Evolutionary conservation across 352 stramenopile species (phyloP), one percentile per base, ranked within the genome.

Genomic region (Pythium chondricola): DNA sequence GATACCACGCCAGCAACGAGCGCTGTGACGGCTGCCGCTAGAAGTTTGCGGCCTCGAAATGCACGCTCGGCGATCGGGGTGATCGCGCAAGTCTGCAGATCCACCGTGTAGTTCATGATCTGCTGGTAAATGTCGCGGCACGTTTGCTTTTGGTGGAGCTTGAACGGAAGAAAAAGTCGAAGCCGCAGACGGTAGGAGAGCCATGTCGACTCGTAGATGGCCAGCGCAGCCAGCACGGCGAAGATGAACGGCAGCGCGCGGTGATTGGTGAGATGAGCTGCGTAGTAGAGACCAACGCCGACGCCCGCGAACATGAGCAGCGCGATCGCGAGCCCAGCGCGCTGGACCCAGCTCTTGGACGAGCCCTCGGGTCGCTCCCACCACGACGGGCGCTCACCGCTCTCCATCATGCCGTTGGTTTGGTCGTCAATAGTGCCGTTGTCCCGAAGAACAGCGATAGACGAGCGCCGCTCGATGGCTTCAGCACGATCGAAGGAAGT

Each of bases 61-160:
- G 58, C 31, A 7, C 65, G 68, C 42, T 84, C 71, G 0, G 74
- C 69, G 1, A 79, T 21, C 6, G 67, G 57, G 33, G 74, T 84
- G 50, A 83, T 43, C 2, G 71, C 74, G 13, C 67, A 71, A 11
- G 74, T 83, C 27, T 72, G 51, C 13, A 81, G 50, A 16, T 86
- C 67, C 22, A 83, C 71, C 18, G 69, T 74, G 49, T 84, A 86
- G 21, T 58, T 67, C 53, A 86, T 86, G 52, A 86, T 86, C 62
- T 83, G 74, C 25, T 51, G 55, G 55, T 86, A 86, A 43, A 86
- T 68, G 21, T 86, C 74, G 10, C 70, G 59, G 17, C 67, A 83
- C 22, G 74, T 86, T 52, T 83, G 71, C 30, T 84, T 86, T 50
- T 83, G 65, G 44, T 84, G 61, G 42, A 86, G 56, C 58, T 84